phyloP scores from a whole-genome alignment of 2,329 filamentous ascomycete genomes.

The Colletotrichum truncatum region DNA sequence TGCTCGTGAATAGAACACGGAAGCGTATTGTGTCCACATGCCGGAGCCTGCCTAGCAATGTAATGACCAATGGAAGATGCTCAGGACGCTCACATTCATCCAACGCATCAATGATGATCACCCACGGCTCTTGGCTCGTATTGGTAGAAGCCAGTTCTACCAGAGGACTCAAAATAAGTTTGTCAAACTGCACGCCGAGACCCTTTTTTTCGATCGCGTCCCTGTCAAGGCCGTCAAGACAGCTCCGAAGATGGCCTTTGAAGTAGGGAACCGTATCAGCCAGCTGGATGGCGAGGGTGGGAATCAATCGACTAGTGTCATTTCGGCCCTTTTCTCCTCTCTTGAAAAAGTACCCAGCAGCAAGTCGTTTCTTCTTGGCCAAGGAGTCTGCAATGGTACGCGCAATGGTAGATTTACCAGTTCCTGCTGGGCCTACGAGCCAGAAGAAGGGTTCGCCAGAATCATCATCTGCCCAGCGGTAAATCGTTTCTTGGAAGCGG shows the following conservation, averaged over 20 bases:
- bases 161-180: constrained; percentile 47
- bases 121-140: background rate
- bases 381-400: constrained; percentile 39
- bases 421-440: constrained; percentile 49
- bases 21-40: background rate
- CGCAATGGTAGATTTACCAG: constrained; percentile 50
- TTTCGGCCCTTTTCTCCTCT: constrained; percentile 48
- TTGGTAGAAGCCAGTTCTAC: constrained; percentile 22
- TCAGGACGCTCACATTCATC: constrained; percentile 38
- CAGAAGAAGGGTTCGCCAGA: constrained; percentile 38
- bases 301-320: constrained; percentile 45
- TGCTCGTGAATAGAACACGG: constrained; percentile 48
- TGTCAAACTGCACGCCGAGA: constrained; percentile 48
- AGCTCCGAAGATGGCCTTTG: constrained; percentile 34
- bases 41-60: constrained; percentile 33
- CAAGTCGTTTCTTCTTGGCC: constrained; percentile 32
- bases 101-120: constrained; percentile 46
- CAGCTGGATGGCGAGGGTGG: constrained; percentile 44
- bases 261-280: constrained; percentile 36
- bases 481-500: background rate
- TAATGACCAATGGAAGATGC: constrained; percentile 40
- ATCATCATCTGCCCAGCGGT: background rate
- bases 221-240: constrained; percentile 39
- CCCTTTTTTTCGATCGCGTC: constrained; percentile 37
- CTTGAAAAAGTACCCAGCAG: constrained; percentile 56